Evolutionary conservation across 2,329 filamentous ascomycete species (phyloP).

Genomic region (Aspergillus sp.): DNA sequence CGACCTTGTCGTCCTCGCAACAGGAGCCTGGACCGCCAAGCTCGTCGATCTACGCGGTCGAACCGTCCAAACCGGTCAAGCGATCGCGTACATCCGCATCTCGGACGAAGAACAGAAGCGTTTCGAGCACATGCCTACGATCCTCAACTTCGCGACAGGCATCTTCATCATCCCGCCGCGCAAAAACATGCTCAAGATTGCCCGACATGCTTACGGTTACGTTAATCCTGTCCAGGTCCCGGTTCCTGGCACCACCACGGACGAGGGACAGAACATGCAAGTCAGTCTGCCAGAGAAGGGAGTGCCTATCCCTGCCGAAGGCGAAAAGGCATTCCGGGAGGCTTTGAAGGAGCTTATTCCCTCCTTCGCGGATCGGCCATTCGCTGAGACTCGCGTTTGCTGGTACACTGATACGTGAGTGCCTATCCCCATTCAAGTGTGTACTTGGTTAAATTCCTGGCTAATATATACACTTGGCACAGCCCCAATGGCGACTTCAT

Average conservation of each 20-base stretch:
- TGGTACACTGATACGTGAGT: constrained; percentile 73
- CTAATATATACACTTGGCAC: background rate
- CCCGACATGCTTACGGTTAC: constrained; percentile 70
- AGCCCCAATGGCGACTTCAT: constrained; percentile 68
- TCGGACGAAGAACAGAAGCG: constrained; percentile 68
- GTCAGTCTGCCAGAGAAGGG: constrained; percentile 44
- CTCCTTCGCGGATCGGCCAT: constrained; percentile 60
- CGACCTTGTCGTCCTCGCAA: constrained; percentile 75
- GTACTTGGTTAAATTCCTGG: too few relatives aligned
- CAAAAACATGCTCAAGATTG: constrained; percentile 65
- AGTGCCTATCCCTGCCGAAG: constrained; percentile 54
- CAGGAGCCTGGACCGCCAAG: constrained; percentile 81
- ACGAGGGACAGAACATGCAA: constrained; percentile 28
- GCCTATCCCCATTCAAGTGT: background rate
- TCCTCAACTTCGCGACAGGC: constrained; percentile 51
- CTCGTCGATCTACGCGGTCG: constrained; percentile 77
- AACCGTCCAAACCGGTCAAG: constrained; percentile 78
- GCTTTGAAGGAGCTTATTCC: constrained; percentile 65
- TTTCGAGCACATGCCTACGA: constrained; percentile 67
- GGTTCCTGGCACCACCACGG: constrained; percentile 19
- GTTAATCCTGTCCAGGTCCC: constrained; percentile 45
- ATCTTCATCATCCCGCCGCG: constrained; percentile 59
- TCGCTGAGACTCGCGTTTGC: constrained; percentile 65
- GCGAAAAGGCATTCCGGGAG: constrained; percentile 60
- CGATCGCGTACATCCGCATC: constrained; percentile 74